Base-by-base conservation (phyloP, 202 grass and related monocot genomes). In the Panicum virgatum region DNA sequence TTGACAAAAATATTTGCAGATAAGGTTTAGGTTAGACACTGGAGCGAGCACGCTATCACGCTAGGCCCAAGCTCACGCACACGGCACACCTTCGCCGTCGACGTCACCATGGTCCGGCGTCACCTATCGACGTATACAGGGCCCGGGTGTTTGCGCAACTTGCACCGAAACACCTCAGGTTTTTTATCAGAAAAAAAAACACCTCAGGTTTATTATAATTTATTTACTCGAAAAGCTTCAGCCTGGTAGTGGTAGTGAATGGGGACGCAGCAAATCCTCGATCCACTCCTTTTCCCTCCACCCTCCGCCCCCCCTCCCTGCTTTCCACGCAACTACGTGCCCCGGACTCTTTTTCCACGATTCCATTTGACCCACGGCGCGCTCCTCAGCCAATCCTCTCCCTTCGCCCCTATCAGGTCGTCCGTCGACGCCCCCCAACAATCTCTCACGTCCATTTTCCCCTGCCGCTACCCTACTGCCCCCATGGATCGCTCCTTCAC, bases 291-390 rank as follows among this genome's bases (percentile, higher is more conserved):
- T 87, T 52, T 42, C 30, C 13, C 14, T 8, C 15, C 78, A 66
- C 61, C 12, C 43, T 42, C 30, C 13, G 6, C 3, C 15, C 78
- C 72, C 61, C 12, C 43, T 30, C 16, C 65, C 39, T 38, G 42
- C 57, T 80, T 89, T 89, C 86, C 76, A 76, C 80, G 83, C 69
- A 82, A 44, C 85, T 85, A 5, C 84, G 70, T 53, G 34, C 36
- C n/a, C 61, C 68, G 9, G 46, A 45, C 74, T 66, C 46, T 9
- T 48, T 65, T 66, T 66, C 83, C 47, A 59, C 72, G 66, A 74
- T 81, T 76, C 67, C 68, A 4, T 87, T 80, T 65, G 77, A 71
- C 72, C 66, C 13, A 42, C 82, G 36, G 58, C 56, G 74, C 62
- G 59, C 57, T 79, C 69, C 60, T 47, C 36, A 27, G 36, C 23